Conservation (phyloP, 768 basidiomycete species). For the Lentinus brumalis region DNA sequence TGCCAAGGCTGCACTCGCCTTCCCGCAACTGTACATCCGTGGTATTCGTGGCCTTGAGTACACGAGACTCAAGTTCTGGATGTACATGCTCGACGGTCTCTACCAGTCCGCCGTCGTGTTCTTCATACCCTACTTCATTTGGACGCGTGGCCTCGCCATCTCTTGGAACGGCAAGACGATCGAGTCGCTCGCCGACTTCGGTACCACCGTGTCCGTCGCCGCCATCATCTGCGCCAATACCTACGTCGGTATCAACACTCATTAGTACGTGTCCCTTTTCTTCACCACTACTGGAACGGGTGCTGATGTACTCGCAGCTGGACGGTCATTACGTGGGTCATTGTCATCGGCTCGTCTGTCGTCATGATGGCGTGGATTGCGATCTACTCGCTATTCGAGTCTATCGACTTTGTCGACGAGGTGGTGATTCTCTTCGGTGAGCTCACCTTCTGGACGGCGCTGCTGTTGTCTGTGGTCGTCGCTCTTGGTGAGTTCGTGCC, state of each 20-base stretch:
- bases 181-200: slow-evolving; percentile 83
- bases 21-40: slow-evolving; percentile 93
- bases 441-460: slow-evolving; percentile 81
- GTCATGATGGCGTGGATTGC: slow-evolving; percentile 87
- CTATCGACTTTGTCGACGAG: slow-evolving; percentile 72
- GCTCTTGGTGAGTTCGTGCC: slow-evolving; percentile 63
- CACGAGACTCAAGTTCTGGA: slow-evolving; percentile 89
- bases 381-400: slow-evolving; percentile 81
- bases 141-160: slow-evolving; percentile 61
- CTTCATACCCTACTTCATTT: slow-evolving; percentile 81
- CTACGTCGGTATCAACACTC: slow-evolving; percentile 87
- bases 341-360: slow-evolving; percentile 77
- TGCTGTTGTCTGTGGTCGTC: slow-evolving; percentile 66
- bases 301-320: slow-evolving; percentile 48
- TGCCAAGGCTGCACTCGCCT: slow-evolving; percentile 84
- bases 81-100: slow-evolving; percentile 91
- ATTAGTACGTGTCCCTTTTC: slow-evolving; percentile 65
- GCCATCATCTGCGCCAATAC: slow-evolving; percentile 89
- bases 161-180: slow-evolving; percentile 83
- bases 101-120: slow-evolving; percentile 90
- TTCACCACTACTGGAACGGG: slow-evolving; percentile 19
- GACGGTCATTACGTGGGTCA: slow-evolving; percentile 84
- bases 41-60: slow-evolving; percentile 95
- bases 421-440: slow-evolving; percentile 74
- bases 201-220: slow-evolving; percentile 86